Evolutionary conservation across 768 basidiomycete species (phyloP).

Genomic region (Tephrocybe rancida): DNA sequence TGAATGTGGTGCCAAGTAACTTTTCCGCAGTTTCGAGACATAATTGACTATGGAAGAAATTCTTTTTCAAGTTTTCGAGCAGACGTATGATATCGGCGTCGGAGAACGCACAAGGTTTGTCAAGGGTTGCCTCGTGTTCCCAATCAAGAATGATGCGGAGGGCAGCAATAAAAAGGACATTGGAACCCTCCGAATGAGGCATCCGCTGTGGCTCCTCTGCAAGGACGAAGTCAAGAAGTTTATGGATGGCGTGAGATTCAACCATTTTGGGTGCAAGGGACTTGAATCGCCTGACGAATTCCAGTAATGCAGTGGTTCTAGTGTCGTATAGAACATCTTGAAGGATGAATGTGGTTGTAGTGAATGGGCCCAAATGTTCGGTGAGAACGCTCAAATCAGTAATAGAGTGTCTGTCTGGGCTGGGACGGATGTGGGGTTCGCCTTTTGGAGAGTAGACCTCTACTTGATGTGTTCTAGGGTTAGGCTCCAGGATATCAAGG

Average conservation of each 20-base stretch:
- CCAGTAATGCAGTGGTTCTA: neutral
- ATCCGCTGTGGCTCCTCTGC: neutral
- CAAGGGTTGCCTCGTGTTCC: neutral
- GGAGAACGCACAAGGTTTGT: constrained; percentile 1
- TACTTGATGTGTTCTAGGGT: neutral
- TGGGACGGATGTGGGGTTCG: too few relatives aligned
- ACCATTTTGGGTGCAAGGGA: neutral
- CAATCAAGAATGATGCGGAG: constrained; percentile 7
- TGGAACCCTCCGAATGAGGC: neutral
- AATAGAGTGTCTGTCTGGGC: neutral
- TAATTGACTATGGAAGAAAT: neutral
- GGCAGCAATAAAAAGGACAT: constrained; percentile 1
- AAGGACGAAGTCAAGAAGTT: neutral
- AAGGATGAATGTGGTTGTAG: neutral
- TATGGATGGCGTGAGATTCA: neutral
- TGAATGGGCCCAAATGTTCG: constrained; percentile 2
- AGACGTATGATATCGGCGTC: constrained; percentile 1
- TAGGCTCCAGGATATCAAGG: neutral
- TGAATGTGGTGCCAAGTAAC: neutral
- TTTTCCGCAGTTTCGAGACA: constrained; percentile 1
- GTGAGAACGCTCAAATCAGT: neutral
- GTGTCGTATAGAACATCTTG: constrained; percentile 1
- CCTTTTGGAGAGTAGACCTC: neutral
- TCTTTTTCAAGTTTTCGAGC: neutral
- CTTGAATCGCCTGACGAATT: constrained; percentile 4